Conservation (phyloP, 768 basidiomycete species). For the Tylopilus vinaceipallidus region DNA sequence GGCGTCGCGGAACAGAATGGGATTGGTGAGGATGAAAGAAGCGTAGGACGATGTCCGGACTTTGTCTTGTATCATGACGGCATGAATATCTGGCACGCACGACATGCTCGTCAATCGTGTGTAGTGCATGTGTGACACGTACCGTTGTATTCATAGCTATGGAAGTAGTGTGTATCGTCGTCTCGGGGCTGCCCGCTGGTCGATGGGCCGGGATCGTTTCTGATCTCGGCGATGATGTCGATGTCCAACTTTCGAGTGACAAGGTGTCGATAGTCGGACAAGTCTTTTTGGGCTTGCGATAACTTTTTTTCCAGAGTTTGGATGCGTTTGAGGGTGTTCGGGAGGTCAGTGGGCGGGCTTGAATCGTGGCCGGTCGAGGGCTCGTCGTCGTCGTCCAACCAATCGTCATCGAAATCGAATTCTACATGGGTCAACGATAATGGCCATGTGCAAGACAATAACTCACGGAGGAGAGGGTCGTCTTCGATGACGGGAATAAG, state of each 20-base stretch:
- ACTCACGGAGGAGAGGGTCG: constrained; percentile 86
- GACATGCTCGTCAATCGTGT: background rate
- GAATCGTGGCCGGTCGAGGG: constrained; percentile 1
- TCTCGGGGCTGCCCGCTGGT: constrained; percentile 46
- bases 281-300: constrained; percentile 52
- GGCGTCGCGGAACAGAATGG: constrained; percentile 76
- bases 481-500: constrained; percentile 81
- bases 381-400: constrained; percentile 58
- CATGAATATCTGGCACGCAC: constrained; percentile 73
- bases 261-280: constrained; percentile 60
- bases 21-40: constrained; percentile 83
- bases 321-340: constrained; percentile 44
- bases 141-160: constrained; percentile 90
- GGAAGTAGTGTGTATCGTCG: constrained; percentile 93
- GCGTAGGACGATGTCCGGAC: constrained; percentile 93
- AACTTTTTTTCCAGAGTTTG: constrained; percentile 61
- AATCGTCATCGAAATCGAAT: constrained; percentile 61
- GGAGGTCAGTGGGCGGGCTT: constrained; percentile 29
- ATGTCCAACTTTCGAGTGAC: constrained; percentile 54
- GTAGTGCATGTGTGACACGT: background rate
- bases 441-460: background rate
- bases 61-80: constrained; percentile 95
- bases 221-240: constrained; percentile 40
- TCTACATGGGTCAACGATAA: constrained; percentile 39
- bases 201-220: constrained; percentile 34